Evolutionary conservation across 257 asterid genomes (phyloP).

Genomic region (Handroanthus guayacan): DNA sequence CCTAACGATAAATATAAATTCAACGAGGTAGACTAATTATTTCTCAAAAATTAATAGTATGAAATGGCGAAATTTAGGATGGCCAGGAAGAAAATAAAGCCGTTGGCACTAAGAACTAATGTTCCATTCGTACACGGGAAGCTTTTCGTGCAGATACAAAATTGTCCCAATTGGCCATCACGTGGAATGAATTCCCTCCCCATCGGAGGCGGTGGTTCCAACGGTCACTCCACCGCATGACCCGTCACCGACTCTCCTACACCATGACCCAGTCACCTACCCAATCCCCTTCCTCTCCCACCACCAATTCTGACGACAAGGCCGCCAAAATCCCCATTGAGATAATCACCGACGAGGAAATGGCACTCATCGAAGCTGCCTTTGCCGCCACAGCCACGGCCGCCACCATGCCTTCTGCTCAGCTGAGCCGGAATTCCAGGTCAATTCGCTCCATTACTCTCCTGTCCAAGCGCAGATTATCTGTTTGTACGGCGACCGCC

Average conservation of each 20-base stretch:
- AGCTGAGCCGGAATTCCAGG: conserved; percentile 39
- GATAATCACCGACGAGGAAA: conserved; percentile 73
- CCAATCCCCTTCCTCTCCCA: conserved; percentile 36
- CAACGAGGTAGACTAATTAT: too few relatives aligned
- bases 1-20: too few relatives aligned
- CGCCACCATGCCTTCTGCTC: conserved; percentile 46
- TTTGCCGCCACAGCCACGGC: conserved; percentile 49
- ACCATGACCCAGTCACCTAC: conserved; percentile 55
- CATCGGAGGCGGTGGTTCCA: conserved; percentile 37
- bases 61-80: too few relatives aligned
- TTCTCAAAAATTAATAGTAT: too few relatives aligned
- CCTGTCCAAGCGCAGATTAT: conserved; percentile 64
- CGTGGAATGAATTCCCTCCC: conserved; percentile 30
- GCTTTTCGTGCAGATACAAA: neutral
- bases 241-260: conserved; percentile 40
- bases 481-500: conserved; percentile 51
- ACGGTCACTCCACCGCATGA: conserved; percentile 32
- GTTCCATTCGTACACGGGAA: neutral
- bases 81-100: too few relatives aligned
- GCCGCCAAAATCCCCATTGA: conserved; percentile 60
- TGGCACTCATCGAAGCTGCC: conserved; percentile 86
- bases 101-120: too few relatives aligned
- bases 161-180: conserved; percentile 24
- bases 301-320: conserved; percentile 2
- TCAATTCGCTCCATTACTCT: conserved; percentile 61